Evolutionary conservation across 208 protist genomes (phyloP).

Genomic region (Lotmaria passim): DNA sequence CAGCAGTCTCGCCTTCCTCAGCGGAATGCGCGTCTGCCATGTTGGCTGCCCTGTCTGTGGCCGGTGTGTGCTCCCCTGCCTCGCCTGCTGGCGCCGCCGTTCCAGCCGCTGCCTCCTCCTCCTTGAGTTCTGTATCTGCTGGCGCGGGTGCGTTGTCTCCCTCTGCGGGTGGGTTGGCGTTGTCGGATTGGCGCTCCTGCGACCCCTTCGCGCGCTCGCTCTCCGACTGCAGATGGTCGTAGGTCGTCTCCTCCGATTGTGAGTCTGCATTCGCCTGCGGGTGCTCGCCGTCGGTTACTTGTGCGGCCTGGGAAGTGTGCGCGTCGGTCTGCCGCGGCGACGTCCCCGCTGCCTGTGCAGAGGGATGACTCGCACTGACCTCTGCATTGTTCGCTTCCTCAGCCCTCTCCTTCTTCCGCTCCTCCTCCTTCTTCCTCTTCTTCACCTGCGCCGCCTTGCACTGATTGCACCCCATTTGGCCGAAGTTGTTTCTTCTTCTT

Average conservation of each 20-base stretch:
- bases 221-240: conserved; percentile 15
- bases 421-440: conserved; percentile 2
- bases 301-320: conserved; percentile 6
- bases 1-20: too few species aligned
- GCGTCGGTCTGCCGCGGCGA: neutral
- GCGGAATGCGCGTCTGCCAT: neutral
- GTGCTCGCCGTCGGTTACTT: neutral
- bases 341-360: neutral
- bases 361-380: neutral
- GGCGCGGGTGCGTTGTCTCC: neutral
- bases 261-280: neutral
- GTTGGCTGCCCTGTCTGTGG: neutral
- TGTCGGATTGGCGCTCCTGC: neutral
- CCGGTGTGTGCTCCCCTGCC: neutral
- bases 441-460: conserved; percentile 24
- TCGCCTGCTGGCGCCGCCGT: neutral
- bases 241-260: conserved; percentile 12
- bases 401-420: neutral
- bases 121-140: neutral
- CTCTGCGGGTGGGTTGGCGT: neutral
- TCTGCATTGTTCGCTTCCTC: conserved; percentile 8
- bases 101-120: neutral
- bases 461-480: conserved; percentile 30
- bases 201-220: neutral
- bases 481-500: too few species aligned